phyloP scores from a whole-genome alignment of 2,329 filamentous ascomycete species.

The Botrytis paeoniae region DNA sequence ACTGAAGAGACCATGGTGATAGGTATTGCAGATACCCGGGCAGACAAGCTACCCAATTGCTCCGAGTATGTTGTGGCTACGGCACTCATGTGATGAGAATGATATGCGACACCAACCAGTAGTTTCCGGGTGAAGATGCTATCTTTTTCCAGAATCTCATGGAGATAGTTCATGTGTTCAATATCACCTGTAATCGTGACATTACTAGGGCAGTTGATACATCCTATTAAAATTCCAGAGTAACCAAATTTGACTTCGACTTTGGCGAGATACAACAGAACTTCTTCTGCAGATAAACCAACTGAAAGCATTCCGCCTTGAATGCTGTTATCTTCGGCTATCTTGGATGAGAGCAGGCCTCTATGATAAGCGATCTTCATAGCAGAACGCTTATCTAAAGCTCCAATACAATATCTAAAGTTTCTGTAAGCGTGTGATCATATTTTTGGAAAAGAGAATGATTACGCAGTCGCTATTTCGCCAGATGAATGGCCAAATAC shows the following conservation, averaged over 20 bases:
- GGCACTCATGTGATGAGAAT: slow-evolving; percentile 21
- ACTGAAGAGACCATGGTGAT: neutral
- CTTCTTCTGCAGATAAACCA: neutral
- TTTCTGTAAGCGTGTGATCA: neutral
- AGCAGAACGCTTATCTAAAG: slow-evolving; percentile 27
- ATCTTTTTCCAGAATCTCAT: neutral
- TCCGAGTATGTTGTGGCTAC: neutral
- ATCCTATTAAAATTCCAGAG: slow-evolving; percentile 32
- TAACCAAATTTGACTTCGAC: neutral
- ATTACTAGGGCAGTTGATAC: slow-evolving; percentile 31
- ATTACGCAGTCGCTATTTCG: slow-evolving; percentile 41
- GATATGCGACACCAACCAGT: slow-evolving; percentile 6
- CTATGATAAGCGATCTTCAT: slow-evolving; percentile 14
- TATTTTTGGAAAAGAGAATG: neutral
- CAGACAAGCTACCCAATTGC: neutral
- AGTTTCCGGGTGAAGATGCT: neutral
- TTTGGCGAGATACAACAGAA: neutral
- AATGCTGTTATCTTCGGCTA: neutral
- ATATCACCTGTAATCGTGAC: slow-evolving; percentile 32
- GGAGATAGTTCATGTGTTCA: neutral
- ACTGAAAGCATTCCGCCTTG: slow-evolving; percentile 13
- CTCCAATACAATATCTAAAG: slow-evolving; percentile 30
- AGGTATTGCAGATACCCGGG: too few species aligned
- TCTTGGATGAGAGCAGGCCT: neutral
- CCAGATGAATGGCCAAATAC: slow-evolving; percentile 47